phyloP scores from a whole-genome alignment of 2,329 filamentous ascomycete genomes.

The Pseudogymnoascus sp. region DNA sequence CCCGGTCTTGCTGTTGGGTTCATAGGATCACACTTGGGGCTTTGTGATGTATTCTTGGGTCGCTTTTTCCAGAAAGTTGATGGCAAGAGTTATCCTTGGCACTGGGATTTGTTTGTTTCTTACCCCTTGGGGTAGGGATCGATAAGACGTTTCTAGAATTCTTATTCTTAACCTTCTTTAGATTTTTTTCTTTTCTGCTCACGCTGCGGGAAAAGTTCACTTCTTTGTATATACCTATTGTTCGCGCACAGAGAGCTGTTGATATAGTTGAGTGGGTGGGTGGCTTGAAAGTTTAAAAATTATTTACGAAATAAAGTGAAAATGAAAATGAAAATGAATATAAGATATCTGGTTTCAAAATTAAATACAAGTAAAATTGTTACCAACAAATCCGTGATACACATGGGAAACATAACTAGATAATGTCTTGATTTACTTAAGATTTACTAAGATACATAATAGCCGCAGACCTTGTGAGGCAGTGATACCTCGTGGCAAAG shows the following conservation, averaged over 20 bases:
- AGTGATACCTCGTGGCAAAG: background rate
- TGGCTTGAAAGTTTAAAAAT: background rate
- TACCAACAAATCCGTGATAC: background rate
- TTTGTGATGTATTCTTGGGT: background rate
- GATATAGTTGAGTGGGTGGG: background rate
- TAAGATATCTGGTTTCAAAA: background rate
- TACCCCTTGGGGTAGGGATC: background rate
- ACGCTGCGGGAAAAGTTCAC: background rate
- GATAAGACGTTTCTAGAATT: background rate
- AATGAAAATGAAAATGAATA: background rate
- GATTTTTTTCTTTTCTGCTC: background rate
- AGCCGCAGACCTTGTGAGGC: background rate
- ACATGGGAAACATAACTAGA: background rate
- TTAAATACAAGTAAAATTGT: background rate
- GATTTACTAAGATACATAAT: background rate
- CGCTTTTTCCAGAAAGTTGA: background rate
- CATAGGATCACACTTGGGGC: background rate
- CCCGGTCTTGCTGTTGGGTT: background rate
- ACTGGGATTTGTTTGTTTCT: background rate
- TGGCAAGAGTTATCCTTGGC: background rate
- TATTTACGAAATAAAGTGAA: background rate
- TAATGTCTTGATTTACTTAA: background rate
- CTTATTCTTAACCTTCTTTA: background rate
- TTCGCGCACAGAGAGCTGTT: background rate
- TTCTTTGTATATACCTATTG: conserved; percentile 8